Evolutionary conservation across 2,329 filamentous ascomycete genomes (phyloP).

Genomic region (Catunica adiposa): DNA sequence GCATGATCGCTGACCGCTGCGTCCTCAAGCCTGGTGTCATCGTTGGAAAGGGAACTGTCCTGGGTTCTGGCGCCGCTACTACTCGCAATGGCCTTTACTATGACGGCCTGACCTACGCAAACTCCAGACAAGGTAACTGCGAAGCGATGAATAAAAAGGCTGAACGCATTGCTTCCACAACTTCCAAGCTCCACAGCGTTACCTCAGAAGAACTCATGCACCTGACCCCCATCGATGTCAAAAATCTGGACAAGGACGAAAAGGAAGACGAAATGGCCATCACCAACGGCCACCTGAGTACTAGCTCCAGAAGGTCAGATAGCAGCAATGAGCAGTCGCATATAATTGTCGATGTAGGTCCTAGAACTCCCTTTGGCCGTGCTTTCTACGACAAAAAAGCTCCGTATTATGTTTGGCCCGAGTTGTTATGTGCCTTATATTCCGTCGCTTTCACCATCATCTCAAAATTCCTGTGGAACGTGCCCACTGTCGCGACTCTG

Average conservation of each 20-base stretch:
- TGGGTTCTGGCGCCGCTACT: slow-evolving; percentile 38
- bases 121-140: slow-evolving; percentile 34
- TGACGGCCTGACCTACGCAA: slow-evolving; percentile 32
- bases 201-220: slow-evolving; percentile 4
- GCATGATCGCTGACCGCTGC: slow-evolving; percentile 42
- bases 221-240: background rate
- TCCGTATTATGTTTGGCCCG: slow-evolving; percentile 33
- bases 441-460: slow-evolving; percentile 30
- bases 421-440: slow-evolving; percentile 33
- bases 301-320: background rate
- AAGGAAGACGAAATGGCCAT: slow-evolving; percentile 2
- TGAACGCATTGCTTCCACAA: background rate
- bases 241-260: background rate
- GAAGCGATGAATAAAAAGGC: slow-evolving; percentile 22
- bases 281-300: background rate
- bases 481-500: slow-evolving; percentile 30
- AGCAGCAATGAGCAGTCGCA: background rate
- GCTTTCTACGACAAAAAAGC: slow-evolving; percentile 37
- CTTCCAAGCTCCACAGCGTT: background rate
- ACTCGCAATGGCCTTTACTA: slow-evolving; percentile 28
- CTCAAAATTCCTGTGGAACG: slow-evolving; percentile 29
- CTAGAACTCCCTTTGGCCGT: slow-evolving; percentile 31
- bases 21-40: slow-evolving; percentile 34
- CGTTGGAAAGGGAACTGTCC: slow-evolving; percentile 31
- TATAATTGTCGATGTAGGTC: background rate